These are phyloP conservation scores for Baorangia bicolor DNA, from an alignment of 768 basidiomycete species.

Conservation along the genomic window DNA sequence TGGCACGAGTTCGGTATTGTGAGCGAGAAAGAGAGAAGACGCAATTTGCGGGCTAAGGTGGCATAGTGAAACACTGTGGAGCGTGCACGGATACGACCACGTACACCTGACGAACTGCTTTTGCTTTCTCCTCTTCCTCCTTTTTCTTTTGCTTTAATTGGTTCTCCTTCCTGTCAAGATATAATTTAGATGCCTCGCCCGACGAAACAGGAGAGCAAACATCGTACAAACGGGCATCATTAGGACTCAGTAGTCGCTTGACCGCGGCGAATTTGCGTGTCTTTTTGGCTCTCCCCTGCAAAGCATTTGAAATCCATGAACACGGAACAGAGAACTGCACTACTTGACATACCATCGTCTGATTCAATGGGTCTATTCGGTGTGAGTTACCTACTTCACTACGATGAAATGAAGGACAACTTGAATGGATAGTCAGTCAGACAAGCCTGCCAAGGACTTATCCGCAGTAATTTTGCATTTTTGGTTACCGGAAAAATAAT, in stretches of 20 bases:
- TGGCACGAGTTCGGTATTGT: constrained; percentile 93
- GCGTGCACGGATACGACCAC: constrained; percentile 30
- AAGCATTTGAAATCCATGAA: neutral
- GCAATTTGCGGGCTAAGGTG: constrained; percentile 70
- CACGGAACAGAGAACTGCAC: neutral
- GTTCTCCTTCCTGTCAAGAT: constrained; percentile 78
- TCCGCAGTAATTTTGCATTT: neutral
- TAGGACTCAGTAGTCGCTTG: constrained; percentile 92
- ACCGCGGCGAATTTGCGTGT: constrained; percentile 93
- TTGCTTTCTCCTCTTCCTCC: constrained; percentile 76
- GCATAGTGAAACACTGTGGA: neutral
- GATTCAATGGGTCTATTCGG: no score
- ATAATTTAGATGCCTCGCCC: neutral
- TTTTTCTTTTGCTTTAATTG: constrained; percentile 87
- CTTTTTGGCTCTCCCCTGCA: constrained; percentile 86
- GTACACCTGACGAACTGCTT: constrained; percentile 76
- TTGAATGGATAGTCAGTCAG: no score
- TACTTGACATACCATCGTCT: constrained; percentile 19
- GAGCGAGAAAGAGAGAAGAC: constrained; percentile 91
- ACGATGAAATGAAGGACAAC: neutral
- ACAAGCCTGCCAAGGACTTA: neutral
- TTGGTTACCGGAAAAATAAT: neutral
- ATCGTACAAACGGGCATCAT: constrained; percentile 85
- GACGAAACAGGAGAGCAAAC: neutral
- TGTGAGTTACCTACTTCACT: neutral